A percentile compares a stretch with the other conserved stretches of the same genome.
Evolutionary conservation across 2,329 filamentous ascomycete genomes (phyloP).

Genomic region (Ceratocystis smalleyi): DNA sequence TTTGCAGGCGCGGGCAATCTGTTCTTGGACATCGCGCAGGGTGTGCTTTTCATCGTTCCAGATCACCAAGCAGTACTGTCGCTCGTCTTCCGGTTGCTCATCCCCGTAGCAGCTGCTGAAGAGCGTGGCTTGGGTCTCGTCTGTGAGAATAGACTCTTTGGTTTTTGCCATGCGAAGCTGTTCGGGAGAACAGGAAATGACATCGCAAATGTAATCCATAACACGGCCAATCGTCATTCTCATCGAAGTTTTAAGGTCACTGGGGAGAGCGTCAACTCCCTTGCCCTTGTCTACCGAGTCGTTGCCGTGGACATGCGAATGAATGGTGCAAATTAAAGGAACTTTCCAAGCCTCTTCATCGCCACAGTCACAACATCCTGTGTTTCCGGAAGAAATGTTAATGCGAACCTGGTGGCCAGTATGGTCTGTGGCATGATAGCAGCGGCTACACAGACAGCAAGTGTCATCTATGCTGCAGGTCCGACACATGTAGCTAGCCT

Average conservation of each 20-base stretch:
- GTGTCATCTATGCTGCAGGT: slow-evolving; percentile 92
- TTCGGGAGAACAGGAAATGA: slow-evolving; percentile 94
- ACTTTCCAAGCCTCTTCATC: slow-evolving; percentile 87
- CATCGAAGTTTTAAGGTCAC: slow-evolving; percentile 61
- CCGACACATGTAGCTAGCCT: slow-evolving; percentile 86
- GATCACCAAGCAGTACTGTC: slow-evolving; percentile 67
- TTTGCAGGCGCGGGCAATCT: slow-evolving; percentile 77
- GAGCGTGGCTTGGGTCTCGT: slow-evolving; percentile 60
- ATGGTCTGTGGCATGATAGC: slow-evolving; percentile 91
- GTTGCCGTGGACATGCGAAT: slow-evolving; percentile 44
- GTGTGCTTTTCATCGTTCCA: slow-evolving; percentile 99
- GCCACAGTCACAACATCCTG: slow-evolving; percentile 92
- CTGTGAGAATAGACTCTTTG: slow-evolving; percentile 59
- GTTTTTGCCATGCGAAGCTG: slow-evolving; percentile 79
- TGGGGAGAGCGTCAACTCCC: slow-evolving; percentile 39
- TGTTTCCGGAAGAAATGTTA: slow-evolving; percentile 74
- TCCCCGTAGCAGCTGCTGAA: slow-evolving; percentile 39
- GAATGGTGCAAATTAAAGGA: slow-evolving; percentile 84
- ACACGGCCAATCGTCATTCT: slow-evolving; percentile 71
- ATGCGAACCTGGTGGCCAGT: slow-evolving; percentile 85
- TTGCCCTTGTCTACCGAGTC: background rate
- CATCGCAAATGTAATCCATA: slow-evolving; percentile 92
- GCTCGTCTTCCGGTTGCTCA: slow-evolving; percentile 23
- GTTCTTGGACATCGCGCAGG: slow-evolving; percentile 73
- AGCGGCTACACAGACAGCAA: slow-evolving; percentile 83